Evolutionary conservation across 1,284 basidiomycete genomes (phyloP).

Genomic region (Leucoagaricus sp.): DNA sequence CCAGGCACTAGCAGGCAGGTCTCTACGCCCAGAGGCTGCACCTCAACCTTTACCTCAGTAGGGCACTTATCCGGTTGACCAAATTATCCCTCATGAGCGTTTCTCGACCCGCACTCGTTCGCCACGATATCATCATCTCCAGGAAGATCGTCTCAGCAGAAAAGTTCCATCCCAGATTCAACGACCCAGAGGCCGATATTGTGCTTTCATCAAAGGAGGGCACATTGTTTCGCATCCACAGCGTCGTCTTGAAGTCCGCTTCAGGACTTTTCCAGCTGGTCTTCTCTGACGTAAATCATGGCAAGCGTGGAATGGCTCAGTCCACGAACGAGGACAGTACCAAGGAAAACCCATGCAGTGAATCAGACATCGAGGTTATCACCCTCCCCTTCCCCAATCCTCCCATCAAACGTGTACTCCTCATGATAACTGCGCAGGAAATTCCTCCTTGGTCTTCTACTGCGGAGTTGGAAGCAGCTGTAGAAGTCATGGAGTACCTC

Average conservation of each 20-base stretch:
- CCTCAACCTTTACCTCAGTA: no score
- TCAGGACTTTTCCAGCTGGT: constrained; percentile 33
- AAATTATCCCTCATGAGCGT: no score
- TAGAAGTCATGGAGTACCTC: constrained; percentile 39
- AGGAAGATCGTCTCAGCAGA: no score
- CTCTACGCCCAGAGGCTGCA: no score
- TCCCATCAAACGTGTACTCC: constrained; percentile 32
- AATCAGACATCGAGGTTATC: not conserved
- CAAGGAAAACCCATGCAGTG: not conserved
- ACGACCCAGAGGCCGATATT: constrained; percentile 33
- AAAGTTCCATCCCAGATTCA: constrained; percentile 33
- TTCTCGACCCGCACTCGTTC: no score
- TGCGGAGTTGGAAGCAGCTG: constrained; percentile 34
- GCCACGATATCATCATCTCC: no score
- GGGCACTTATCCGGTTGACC: no score
- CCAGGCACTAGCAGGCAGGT: no score
- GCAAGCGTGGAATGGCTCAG: not conserved
- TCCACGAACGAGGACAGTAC: not conserved
- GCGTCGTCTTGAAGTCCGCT: constrained; percentile 38
- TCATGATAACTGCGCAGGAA: constrained; percentile 38
- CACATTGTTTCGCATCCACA: constrained; percentile 39
- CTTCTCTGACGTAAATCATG: not conserved
- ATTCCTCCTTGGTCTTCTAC: constrained; percentile 36
- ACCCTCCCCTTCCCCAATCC: not conserved
- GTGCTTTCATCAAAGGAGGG: constrained; percentile 37